Percentiles rank a stretch among this genome's conserved stretches.
These are phyloP conservation scores for Bacterosira constricta DNA, from an alignment of 108 stramenopile genomes.

Conservation along the genomic window DNA sequence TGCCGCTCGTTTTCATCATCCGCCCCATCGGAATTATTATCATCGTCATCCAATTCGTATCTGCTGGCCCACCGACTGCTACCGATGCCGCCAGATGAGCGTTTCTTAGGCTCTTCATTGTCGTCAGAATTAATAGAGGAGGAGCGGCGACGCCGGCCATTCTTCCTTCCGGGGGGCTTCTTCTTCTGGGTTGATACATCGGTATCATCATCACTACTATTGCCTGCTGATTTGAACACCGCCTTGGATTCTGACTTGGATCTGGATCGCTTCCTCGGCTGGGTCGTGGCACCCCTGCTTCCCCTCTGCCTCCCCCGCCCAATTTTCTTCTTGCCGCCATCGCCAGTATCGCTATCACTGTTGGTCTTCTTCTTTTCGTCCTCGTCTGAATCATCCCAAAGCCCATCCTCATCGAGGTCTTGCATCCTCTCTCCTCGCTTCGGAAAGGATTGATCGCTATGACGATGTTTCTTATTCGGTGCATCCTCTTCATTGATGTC, in stretches of 20 bases:
- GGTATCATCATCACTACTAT: slow-evolving; percentile 9
- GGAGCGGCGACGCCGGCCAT: neutral
- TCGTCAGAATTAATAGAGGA: neutral
- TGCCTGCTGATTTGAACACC: neutral
- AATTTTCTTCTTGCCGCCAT: slow-evolving; percentile 5
- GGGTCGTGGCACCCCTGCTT: neutral
- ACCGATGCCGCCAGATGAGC: neutral
- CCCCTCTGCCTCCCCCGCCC: neutral
- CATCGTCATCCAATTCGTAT: neutral
- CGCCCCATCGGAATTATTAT: neutral
- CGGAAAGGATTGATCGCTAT: neutral
- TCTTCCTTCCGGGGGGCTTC: neutral
- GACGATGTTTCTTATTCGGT: neutral
- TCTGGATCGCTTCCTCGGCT: slow-evolving; percentile 10
- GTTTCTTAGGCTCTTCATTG: slow-evolving; percentile 4
- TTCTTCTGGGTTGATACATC: neutral
- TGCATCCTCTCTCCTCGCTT: neutral
- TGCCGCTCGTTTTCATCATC: slow-evolving; percentile 28
- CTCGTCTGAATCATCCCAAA: slow-evolving; percentile 46
- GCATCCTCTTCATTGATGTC: slow-evolving; percentile 4
- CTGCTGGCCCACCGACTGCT: slow-evolving; percentile 17
- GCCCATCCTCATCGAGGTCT: slow-evolving; percentile 35
- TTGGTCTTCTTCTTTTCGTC: neutral
- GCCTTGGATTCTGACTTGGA: neutral
- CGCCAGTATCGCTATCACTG: slow-evolving; percentile 15